Percentiles rank a stretch among this genome's conserved stretches.
Conservation (phyloP, 768 basidiomycete species). For the Myochromella boudieri region DNA sequence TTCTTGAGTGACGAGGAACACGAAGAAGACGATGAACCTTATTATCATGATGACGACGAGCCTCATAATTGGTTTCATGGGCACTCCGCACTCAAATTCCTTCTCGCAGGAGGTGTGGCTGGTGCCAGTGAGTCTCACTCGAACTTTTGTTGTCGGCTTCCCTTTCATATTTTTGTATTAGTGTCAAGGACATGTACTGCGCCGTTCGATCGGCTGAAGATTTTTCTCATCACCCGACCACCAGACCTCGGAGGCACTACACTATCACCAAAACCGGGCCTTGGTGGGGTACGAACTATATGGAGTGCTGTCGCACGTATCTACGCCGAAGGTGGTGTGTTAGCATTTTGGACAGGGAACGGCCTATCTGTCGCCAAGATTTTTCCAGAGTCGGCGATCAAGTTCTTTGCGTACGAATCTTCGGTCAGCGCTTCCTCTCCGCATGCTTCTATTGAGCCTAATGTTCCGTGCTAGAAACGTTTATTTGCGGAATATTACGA, state of each 20-base stretch:
- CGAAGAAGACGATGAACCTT: constrained; percentile 44
- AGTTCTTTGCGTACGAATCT: constrained; percentile 94
- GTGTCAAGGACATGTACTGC: constrained; percentile 97
- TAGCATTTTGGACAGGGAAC: constrained; percentile 98
- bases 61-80: constrained; percentile 63
- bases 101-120: constrained; percentile 91
- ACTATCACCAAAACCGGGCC: constrained; percentile 39
- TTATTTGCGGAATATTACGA: constrained; percentile 92
- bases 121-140: constrained; percentile 73
- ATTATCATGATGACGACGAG: constrained; percentile 60
- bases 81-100: constrained; percentile 79
- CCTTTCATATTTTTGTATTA: constrained; percentile 30
- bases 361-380: constrained; percentile 93
- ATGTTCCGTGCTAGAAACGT: constrained; percentile 66
- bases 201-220: constrained; percentile 94
- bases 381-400: constrained; percentile 97
- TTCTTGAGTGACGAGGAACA: constrained; percentile 36
- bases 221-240: constrained; percentile 91
- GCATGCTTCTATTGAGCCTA: constrained; percentile 1
- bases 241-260: constrained; percentile 66
- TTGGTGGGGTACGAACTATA: constrained; percentile 65
- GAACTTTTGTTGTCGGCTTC: constrained; percentile 40
- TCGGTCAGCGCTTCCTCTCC: constrained; percentile 52
- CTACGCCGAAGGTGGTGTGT: constrained; percentile 85
- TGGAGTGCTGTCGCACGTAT: constrained; percentile 74